Conservation (phyloP, 176 grass and related monocot species). For the Bonia amplexicaulis region DNA sequence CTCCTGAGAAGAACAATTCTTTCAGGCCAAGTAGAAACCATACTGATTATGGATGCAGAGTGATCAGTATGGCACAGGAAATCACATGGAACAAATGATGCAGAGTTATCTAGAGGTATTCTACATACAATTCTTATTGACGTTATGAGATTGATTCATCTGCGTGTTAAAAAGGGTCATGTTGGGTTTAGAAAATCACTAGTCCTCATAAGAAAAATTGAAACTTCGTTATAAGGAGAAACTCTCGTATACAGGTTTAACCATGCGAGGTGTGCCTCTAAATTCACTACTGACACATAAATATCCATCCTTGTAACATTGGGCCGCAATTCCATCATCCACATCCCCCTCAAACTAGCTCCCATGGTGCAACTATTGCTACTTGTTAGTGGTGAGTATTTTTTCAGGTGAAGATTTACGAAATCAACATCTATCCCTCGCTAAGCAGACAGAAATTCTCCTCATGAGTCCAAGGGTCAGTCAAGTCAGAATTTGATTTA, state of each 20-base stretch:
- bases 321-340: neutral
- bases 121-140: neutral
- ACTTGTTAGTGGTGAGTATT: neutral
- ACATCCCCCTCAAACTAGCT: neutral
- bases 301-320: neutral
- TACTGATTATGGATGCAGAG: neutral
- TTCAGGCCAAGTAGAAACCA: neutral
- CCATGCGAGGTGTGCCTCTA: neutral
- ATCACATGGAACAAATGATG: neutral
- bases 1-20: neutral
- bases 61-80: neutral
- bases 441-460: neutral
- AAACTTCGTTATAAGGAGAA: neutral
- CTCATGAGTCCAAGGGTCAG: neutral
- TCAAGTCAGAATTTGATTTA: neutral
- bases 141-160: neutral
- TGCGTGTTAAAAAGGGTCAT: neutral
- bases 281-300: neutral
- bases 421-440: neutral
- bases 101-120: neutral
- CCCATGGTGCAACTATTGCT: neutral
- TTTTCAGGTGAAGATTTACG: neutral
- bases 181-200: neutral
- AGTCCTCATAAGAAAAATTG: neutral
- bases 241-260: neutral